phyloP scores from a whole-genome alignment of 177 flowering plant species.

The Vitis hybrid region DNA sequence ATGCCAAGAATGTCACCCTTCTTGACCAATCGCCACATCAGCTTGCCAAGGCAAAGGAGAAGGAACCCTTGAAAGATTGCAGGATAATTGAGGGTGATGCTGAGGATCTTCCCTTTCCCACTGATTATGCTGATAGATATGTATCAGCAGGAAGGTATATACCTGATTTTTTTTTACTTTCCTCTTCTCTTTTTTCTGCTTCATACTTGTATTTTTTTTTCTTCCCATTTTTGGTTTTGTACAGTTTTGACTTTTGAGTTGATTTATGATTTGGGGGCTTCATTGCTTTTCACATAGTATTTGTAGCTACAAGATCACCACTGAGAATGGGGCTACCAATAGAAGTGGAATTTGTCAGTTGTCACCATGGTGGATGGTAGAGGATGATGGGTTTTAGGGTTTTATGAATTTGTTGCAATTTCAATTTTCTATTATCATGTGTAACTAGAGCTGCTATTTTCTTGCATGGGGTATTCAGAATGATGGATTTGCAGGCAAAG shows the following conservation, averaged over 20 bases:
- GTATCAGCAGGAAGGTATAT: constrained; percentile 84
- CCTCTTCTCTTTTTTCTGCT: constrained; percentile 3
- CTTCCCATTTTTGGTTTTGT: too few relatives aligned
- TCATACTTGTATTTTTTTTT: not conserved
- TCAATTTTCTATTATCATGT: not conserved
- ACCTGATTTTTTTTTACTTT: not conserved
- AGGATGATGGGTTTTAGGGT: too few relatives aligned
- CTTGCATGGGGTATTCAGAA: too few relatives aligned
- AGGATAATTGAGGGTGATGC: constrained; percentile 86
- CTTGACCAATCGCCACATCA: constrained; percentile 94
- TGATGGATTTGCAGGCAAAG: too few relatives aligned
- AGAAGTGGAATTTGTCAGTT: too few relatives aligned
- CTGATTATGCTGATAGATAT: constrained; percentile 89
- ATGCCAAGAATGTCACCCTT: constrained; percentile 89
- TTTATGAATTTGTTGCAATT: not conserved
- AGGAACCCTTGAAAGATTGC: constrained; percentile 79
- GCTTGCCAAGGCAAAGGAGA: constrained; percentile 93
- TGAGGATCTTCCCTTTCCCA: constrained; percentile 80
- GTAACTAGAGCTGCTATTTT: too few relatives aligned
- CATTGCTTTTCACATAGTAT: too few relatives aligned
- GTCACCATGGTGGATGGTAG: too few relatives aligned
- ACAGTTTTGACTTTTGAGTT: too few relatives aligned
- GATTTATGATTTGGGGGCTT: too few relatives aligned
- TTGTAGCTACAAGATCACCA: too few relatives aligned
- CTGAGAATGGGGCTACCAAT: too few relatives aligned